A percentile compares a stretch with the other conserved stretches of the same genome.
phyloP scores from a whole-genome alignment of 495 filamentous ascomycete genomes.

The Acidomyces sp. region DNA sequence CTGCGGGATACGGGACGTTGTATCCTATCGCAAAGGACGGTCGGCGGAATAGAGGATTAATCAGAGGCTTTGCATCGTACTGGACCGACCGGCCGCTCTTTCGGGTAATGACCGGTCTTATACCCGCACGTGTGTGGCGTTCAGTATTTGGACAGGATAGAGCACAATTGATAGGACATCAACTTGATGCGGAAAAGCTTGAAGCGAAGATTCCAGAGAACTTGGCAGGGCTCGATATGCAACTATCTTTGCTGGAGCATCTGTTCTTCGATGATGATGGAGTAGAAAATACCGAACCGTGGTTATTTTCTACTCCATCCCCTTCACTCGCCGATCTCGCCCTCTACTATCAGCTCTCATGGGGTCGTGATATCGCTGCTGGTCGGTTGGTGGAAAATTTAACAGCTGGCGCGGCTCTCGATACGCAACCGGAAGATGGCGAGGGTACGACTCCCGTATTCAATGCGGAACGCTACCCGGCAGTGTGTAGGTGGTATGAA shows the following conservation, averaged over 20 bases:
- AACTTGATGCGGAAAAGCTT: slow-evolving; percentile 24
- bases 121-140: slow-evolving; percentile 24
- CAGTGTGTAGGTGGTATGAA: slow-evolving; percentile 21
- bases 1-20: slow-evolving; percentile 16
- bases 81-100: slow-evolving; percentile 24
- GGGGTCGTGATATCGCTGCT: slow-evolving; percentile 24
- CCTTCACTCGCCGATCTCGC: slow-evolving; percentile 24
- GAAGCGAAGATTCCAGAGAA: slow-evolving; percentile 23
- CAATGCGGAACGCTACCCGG: slow-evolving; percentile 24
- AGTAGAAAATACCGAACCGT: too few relatives aligned
- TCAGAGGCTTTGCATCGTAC: slow-evolving; percentile 18
- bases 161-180: slow-evolving; percentile 24
- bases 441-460: slow-evolving; percentile 19
- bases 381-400: slow-evolving; percentile 22
- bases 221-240: slow-evolving; percentile 23
- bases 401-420: slow-evolving; percentile 22
- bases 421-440: slow-evolving; percentile 11
- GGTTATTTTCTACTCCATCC: slow-evolving; percentile 20
- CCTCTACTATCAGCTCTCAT: slow-evolving; percentile 24
- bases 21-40: slow-evolving; percentile 17
- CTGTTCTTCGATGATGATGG: slow-evolving; percentile 9
- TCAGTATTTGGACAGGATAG: slow-evolving; percentile 24
- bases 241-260: slow-evolving; percentile 26
- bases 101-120: slow-evolving; percentile 25
- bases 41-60: slow-evolving; percentile 13